Evolutionary conservation across 2,329 filamentous ascomycete species (phyloP).

Genomic region (Xylariaceae sp.): DNA sequence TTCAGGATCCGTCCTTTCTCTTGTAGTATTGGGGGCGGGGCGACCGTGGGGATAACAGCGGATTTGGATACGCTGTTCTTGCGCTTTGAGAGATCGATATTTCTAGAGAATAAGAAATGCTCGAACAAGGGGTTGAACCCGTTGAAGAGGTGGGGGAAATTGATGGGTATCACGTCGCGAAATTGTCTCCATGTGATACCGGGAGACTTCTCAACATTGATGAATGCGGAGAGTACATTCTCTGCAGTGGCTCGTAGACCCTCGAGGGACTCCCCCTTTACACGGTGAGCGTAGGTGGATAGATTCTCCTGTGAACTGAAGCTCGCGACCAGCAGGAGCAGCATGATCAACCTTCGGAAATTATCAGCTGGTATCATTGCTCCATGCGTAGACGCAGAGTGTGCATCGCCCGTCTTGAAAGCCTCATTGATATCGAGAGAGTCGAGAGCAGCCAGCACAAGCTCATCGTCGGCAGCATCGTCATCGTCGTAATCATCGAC

Average conservation of each 20-base stretch:
- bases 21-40: constrained; percentile 43
- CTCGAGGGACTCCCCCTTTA: constrained; percentile 53
- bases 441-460: constrained; percentile 66
- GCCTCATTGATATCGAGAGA: constrained; percentile 62
- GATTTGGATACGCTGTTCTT: constrained; percentile 31
- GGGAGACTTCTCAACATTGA: constrained; percentile 59
- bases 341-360: constrained; percentile 65
- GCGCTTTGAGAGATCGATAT: constrained; percentile 60
- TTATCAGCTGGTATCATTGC: constrained; percentile 72
- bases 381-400: constrained; percentile 48
- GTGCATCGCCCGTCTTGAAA: constrained; percentile 49
- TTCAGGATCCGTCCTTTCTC: constrained; percentile 59
- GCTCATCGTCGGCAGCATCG: constrained; percentile 50
- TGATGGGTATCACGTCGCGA: constrained; percentile 53
- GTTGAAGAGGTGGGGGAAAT: constrained; percentile 63
- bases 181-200: constrained; percentile 62
- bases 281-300: constrained; percentile 54
- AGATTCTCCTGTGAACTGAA: constrained; percentile 62
- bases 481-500: constrained; percentile 40
- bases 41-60: constrained; percentile 7
- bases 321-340: constrained; percentile 64
- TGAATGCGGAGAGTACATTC: constrained; percentile 61
- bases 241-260: constrained; percentile 60
- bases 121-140: constrained; percentile 68
- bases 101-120: constrained; percentile 71